These are phyloP conservation scores for Fusarium humuli DNA, from an alignment of 2,329 filamentous ascomycete genomes.

Conservation along the genomic window DNA sequence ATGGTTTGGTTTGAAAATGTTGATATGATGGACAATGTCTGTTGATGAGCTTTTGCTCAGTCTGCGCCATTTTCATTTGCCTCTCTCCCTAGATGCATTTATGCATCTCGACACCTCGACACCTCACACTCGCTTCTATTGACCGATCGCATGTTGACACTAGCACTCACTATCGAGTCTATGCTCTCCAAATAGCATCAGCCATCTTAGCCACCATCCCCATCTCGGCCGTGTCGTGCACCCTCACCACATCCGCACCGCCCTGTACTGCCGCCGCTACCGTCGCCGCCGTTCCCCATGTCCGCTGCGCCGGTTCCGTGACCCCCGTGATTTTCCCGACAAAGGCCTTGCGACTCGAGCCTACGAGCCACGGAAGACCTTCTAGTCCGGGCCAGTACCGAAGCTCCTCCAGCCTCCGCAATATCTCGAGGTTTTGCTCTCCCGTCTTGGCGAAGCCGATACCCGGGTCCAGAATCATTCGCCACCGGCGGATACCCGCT, in stretches of 20 bases:
- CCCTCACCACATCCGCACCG: constrained; percentile 90
- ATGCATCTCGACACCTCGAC: constrained; percentile 1
- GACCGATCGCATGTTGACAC: background rate
- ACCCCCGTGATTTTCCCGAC: constrained; percentile 86
- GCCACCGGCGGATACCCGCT: constrained; percentile 90
- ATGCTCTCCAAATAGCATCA: constrained; percentile 86
- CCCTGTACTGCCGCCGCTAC: constrained; percentile 87
- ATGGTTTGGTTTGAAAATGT: background rate
- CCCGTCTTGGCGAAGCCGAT: constrained; percentile 92
- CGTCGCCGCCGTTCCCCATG: constrained; percentile 89
- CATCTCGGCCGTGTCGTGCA: constrained; percentile 94
- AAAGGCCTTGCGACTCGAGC: constrained; percentile 89
- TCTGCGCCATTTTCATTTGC: background rate
- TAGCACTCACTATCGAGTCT: background rate
- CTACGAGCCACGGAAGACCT: constrained; percentile 87
- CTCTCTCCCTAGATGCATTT: background rate
- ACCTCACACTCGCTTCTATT: background rate
- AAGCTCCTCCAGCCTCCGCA: constrained; percentile 75
- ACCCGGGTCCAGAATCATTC: constrained; percentile 93
- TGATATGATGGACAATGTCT: constrained; percentile 1
- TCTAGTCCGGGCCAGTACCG: constrained; percentile 72
- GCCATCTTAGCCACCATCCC: constrained; percentile 84
- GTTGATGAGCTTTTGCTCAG: background rate
- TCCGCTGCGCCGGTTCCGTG: constrained; percentile 73
- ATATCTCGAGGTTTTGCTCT: constrained; percentile 82